phyloP scores from a whole-genome alignment of 2,329 filamentous ascomycete genomes.

The Pseudogymnoascus sp. region DNA sequence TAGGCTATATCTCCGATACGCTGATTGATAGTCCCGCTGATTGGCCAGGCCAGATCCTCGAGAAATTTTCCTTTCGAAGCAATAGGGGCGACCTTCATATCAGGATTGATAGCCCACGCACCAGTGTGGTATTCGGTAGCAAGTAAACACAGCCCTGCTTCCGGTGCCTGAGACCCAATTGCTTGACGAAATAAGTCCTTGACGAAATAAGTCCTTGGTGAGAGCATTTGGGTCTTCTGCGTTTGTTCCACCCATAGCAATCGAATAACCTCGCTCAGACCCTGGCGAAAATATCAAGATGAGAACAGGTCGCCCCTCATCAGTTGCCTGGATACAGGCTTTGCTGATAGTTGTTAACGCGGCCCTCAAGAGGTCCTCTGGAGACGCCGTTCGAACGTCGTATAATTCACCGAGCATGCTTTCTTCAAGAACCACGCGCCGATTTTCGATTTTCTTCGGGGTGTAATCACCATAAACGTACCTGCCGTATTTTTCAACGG shows the following conservation, averaged over 20 bases:
- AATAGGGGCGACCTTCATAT: background rate
- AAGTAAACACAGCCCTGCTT: background rate
- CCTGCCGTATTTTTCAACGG: background rate
- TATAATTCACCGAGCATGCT: background rate
- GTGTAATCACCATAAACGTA: background rate
- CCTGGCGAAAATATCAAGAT: background rate
- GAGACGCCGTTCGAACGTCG: background rate
- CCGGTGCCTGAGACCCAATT: background rate
- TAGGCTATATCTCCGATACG: background rate
- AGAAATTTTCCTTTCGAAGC: background rate
- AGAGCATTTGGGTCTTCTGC: background rate
- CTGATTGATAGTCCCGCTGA: background rate
- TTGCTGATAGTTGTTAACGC: background rate
- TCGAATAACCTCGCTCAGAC: too few relatives aligned
- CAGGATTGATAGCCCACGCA: background rate
- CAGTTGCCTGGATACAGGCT: background rate
- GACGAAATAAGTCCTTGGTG: background rate
- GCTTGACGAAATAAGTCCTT: background rate
- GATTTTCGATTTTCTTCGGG: background rate
- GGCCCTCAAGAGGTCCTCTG: background rate
- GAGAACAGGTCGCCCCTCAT: background rate
- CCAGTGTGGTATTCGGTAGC: background rate
- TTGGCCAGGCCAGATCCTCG: background rate
- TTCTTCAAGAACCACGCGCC: background rate
- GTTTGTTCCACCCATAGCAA: background rate